phyloP scores from a whole-genome alignment of 2,329 filamentous ascomycete genomes.

The Trichoderma sp. region DNA sequence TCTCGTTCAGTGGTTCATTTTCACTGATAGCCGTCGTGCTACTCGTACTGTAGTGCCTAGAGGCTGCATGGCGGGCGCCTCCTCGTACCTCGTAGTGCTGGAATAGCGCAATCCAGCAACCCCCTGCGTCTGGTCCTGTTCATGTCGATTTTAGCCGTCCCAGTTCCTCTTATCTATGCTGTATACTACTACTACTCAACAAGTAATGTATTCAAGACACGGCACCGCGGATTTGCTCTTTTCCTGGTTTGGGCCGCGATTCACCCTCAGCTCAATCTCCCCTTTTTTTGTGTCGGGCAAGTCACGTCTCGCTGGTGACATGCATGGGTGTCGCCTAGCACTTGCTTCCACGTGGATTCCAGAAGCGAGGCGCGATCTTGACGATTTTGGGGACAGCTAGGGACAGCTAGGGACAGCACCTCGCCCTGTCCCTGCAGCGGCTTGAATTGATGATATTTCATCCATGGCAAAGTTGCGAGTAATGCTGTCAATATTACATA shows the following conservation, averaged over 20 bases:
- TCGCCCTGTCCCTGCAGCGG: neutral
- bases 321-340: slow-evolving; percentile 9
- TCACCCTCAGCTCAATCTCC: neutral
- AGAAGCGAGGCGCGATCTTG: slow-evolving; percentile 18
- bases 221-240: neutral
- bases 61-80: slow-evolving; percentile 9
- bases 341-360: slow-evolving; percentile 14
- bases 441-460: neutral
- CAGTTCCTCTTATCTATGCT: neutral
- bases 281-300: neutral
- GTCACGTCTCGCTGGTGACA: slow-evolving; percentile 12
- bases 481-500: neutral
- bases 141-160: neutral
- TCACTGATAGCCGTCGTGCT: slow-evolving; percentile 7
- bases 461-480: neutral
- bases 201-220: neutral
- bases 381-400: slow-evolving; percentile 5
- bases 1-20: neutral
- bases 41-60: neutral
- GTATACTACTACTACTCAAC: too few relatives aligned
- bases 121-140: neutral
- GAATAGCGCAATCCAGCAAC: neutral
- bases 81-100: neutral
- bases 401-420: neutral
- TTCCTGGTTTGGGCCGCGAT: neutral